phyloP scores from a whole-genome alignment of 2,329 filamentous ascomycete species.

The Elsinoe necatrix region DNA sequence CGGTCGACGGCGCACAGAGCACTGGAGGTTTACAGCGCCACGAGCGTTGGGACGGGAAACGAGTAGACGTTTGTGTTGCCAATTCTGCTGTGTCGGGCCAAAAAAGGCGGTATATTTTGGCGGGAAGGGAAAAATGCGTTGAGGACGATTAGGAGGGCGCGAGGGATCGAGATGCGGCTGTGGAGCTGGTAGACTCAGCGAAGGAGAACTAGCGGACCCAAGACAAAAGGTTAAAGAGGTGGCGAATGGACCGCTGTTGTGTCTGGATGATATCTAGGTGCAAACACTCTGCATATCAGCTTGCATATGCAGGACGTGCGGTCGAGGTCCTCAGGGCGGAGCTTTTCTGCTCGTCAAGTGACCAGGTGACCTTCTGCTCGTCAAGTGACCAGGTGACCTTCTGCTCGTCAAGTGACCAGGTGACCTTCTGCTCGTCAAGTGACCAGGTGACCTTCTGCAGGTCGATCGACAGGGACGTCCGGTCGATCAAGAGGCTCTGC shows the following conservation, averaged over 20 bases:
- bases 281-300: neutral
- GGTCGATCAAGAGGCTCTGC: slow-evolving; percentile 8
- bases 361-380: neutral
- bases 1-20: slow-evolving; percentile 12
- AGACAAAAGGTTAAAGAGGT: neutral
- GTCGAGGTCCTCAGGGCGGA: neutral
- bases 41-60: slow-evolving; percentile 12
- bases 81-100: neutral
- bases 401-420: neutral
- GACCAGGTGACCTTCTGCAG: neutral
- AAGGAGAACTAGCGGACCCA: neutral
- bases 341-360: neutral
- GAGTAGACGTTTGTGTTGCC: neutral
- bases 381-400: neutral
- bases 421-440: neutral
- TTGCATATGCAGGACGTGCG: neutral
- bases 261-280: neutral
- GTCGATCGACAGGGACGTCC: slow-evolving; percentile 1
- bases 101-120: neutral
- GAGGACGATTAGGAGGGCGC: slow-evolving; percentile 4
- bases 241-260: neutral
- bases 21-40: neutral
- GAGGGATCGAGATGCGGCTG: slow-evolving; percentile 14
- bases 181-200: neutral
- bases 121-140: slow-evolving; percentile 6